phyloP scores from a whole-genome alignment of 257 asterid genomes.

The Cordia subcordata region DNA sequence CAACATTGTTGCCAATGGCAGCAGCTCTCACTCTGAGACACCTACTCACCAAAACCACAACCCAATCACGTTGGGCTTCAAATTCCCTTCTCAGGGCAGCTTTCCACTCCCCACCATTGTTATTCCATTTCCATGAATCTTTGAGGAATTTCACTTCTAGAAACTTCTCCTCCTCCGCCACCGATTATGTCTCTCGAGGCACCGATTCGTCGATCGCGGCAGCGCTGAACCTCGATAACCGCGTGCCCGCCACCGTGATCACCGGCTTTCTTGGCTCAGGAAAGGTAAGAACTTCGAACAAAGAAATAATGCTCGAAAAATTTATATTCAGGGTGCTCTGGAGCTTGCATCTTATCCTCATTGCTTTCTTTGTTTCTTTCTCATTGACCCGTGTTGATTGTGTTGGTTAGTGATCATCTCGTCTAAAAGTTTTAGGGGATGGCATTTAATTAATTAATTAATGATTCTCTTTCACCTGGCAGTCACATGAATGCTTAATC shows the following conservation, averaged over 20 bases:
- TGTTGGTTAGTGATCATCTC: too few relatives aligned
- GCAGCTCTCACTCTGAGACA: slow-evolving; percentile 24
- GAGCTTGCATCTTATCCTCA: too few relatives aligned
- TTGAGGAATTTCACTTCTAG: slow-evolving; percentile 25
- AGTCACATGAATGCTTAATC: too few relatives aligned
- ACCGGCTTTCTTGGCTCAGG: slow-evolving; percentile 98
- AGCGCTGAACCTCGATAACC: slow-evolving; percentile 59
- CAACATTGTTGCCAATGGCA: slow-evolving; percentile 34
- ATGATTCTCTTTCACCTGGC: too few relatives aligned
- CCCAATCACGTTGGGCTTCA: slow-evolving; percentile 21
- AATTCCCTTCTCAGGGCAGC: slow-evolving; percentile 20
- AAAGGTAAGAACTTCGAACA: slow-evolving; percentile 40
- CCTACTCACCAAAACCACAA: slow-evolving; percentile 47
- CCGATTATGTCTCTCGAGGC: slow-evolving; percentile 40
- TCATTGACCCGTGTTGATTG: too few relatives aligned
- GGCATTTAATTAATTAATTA: too few relatives aligned
- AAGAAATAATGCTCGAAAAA: too few relatives aligned
- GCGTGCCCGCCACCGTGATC: slow-evolving; percentile 84
- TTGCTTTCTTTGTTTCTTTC: too few relatives aligned
- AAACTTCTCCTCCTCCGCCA: slow-evolving; percentile 45
- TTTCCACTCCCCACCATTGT: slow-evolving; percentile 25
- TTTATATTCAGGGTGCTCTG: too few relatives aligned
- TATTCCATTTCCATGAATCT: slow-evolving; percentile 18
- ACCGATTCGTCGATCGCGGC: slow-evolving; percentile 60
- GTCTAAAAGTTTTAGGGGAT: too few relatives aligned